Conservation (phyloP, 2,329 filamentous ascomycete species). For the Alternaria infectoria region DNA sequence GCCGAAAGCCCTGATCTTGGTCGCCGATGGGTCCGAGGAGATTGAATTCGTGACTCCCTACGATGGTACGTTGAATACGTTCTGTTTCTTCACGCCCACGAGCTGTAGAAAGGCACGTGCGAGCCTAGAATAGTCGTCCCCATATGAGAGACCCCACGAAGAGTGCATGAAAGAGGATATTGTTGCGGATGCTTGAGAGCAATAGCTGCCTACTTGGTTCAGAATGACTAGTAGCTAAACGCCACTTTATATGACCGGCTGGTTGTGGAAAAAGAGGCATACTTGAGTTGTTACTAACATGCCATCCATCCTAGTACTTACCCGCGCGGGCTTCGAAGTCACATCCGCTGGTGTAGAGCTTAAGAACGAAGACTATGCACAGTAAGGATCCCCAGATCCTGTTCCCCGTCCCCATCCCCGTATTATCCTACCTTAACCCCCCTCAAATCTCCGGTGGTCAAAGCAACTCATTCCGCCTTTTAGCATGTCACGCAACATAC, state of each 20-base stretch:
- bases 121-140: too few species aligned
- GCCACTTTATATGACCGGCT: too few species aligned
- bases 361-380: constrained; percentile 37
- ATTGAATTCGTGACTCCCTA: constrained; percentile 52
- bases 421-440: too few species aligned
- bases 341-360: constrained; percentile 45
- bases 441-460: too few species aligned
- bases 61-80: constrained; percentile 35
- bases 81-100: rapidly evolving
- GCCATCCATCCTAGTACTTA: neutral
- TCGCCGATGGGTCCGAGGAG: constrained; percentile 50
- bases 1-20: constrained; percentile 46
- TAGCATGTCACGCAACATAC: constrained; percentile 48
- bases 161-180: too few species aligned
- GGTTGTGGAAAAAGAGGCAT: too few species aligned
- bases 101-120: too few species aligned
- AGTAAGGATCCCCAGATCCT: constrained; percentile 23
- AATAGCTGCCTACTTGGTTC: too few species aligned
- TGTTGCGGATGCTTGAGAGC: too few species aligned
- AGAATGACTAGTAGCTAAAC: too few species aligned
- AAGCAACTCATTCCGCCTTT: neutral
- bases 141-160: too few species aligned
- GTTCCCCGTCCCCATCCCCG: neutral
- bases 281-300: neutral
- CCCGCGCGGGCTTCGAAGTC: constrained; percentile 47